Evolutionary conservation across 352 stramenopile genomes (phyloP), one percentile per base, ranked within the genome.

Genomic region (Phytophthora pinifolia): DNA sequence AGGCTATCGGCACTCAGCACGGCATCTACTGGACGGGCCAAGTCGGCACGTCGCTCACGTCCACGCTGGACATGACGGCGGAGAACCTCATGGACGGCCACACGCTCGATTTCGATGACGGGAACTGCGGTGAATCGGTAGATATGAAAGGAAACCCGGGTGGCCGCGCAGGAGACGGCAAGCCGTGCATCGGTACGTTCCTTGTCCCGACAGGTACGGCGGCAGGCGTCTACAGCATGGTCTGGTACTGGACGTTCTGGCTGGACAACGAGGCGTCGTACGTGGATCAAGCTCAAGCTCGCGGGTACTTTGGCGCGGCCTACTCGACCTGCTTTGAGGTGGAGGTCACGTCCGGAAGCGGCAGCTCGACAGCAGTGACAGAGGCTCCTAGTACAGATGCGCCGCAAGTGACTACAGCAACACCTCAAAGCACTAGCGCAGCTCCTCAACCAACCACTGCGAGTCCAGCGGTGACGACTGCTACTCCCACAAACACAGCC

Each of bases 211-310:
- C 31, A 8, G 68, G 65, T 27, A 83, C 67, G 2, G 9, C 54
- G 6, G 49, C 67, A 7, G 73, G 73, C 6, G 49, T 71, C 15
- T 83, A 78, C 57, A 70, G 72, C 25, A 74, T 80, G 50, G 73
- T 83, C 6, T 83, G 73, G 73, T 83, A 78, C 61, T 83, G 73
- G 73, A 79, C 72, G 49, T 82, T 77, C 42, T 82, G 75, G 48
- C 39, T 76, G 18, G 62, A 76, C 18, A 59, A 82, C 41, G 57
- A 37, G 31, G 59, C 55, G 39, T 54, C 44, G 12, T 82, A 82
- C 59, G 66, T 77, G 9, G 72, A 82, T 52, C 65, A 76, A 50
- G 50, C 52, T 10, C 62, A 66, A 27, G 69, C 66, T 17, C 60
- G 54, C 14, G 72, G 72, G 6, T 82, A 82, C 59, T 79, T 76